These are phyloP conservation scores for Pythium phragmitis DNA, from an alignment of 352 stramenopile species.

Conservation along the genomic window DNA sequence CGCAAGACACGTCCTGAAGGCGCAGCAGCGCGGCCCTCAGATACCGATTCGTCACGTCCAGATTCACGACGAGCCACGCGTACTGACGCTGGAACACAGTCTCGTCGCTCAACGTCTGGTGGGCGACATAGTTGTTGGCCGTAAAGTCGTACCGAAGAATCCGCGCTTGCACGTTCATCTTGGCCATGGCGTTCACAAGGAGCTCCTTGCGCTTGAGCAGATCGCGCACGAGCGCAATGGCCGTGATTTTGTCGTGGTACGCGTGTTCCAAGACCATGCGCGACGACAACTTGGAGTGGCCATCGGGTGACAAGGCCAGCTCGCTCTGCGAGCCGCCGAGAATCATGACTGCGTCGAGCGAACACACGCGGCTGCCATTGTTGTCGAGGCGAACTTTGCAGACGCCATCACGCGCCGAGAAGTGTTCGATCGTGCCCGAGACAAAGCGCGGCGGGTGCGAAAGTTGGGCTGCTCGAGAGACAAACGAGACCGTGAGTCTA, in stretches of 20 bases:
- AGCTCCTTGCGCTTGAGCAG: conserved; percentile 76
- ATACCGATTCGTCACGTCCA: conserved; percentile 62
- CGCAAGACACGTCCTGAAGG: conserved; percentile 43
- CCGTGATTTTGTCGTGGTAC: conserved; percentile 40
- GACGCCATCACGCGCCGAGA: conserved; percentile 26
- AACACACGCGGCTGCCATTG: conserved; percentile 37
- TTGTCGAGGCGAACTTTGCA: conserved; percentile 35
- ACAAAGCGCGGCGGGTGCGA: conserved; percentile 39
- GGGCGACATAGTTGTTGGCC: conserved; percentile 13
- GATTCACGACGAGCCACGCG: conserved; percentile 63
- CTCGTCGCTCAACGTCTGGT: conserved; percentile 29
- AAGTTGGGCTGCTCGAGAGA: conserved; percentile 34
- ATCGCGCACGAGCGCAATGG: conserved; percentile 49
- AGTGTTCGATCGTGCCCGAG: conserved; percentile 34
- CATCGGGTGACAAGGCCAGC: neutral
- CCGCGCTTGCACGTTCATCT: conserved; percentile 46
- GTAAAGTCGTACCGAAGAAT: conserved; percentile 16
- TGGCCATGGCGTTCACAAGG: conserved; percentile 44
- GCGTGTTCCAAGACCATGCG: conserved; percentile 13
- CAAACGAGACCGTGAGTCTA: neutral
- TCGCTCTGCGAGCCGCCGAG: conserved; percentile 14
- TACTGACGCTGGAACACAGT: conserved; percentile 55
- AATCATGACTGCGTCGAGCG: conserved; percentile 57
- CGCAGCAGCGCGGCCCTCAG: conserved; percentile 53
- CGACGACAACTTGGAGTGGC: neutral